These are phyloP conservation scores for Leccinum uliginosum DNA, from an alignment of 768 basidiomycete species.

Conservation along the genomic window DNA sequence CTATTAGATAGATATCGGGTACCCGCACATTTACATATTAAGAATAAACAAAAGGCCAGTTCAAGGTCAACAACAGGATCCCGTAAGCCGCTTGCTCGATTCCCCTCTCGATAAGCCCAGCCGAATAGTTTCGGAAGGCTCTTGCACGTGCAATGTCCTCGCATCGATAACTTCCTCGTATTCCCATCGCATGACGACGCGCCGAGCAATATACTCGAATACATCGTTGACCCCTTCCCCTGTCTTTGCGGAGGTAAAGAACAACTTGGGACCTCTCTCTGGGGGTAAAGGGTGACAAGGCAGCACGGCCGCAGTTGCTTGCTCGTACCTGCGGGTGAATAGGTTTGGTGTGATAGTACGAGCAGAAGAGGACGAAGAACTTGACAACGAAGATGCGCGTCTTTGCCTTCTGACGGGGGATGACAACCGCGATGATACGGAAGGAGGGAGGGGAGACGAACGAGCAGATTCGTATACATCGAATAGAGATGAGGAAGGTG, in stretches of 20 bases:
- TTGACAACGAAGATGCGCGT: constrained; percentile 37
- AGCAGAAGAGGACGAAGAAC: constrained; percentile 34
- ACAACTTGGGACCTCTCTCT: constrained; percentile 57
- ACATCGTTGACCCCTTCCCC: constrained; percentile 67
- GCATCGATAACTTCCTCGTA: constrained; percentile 58
- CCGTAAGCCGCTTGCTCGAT: constrained; percentile 3
- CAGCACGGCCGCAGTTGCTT: constrained; percentile 9
- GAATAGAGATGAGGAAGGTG: constrained; percentile 73
- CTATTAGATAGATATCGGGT: not conserved
- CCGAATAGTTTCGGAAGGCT: constrained; percentile 36
- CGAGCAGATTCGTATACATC: constrained; percentile 59
- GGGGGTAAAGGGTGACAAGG: constrained; percentile 23
- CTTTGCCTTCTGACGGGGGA: constrained; percentile 26
- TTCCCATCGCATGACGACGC: constrained; percentile 63
- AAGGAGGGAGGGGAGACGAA: constrained; percentile 48
- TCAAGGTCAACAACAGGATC: constrained; percentile 18
- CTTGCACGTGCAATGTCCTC: constrained; percentile 37
- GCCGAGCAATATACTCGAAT: constrained; percentile 69
- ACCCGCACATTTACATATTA: constrained; percentile 10
- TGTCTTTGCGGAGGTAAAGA: constrained; percentile 77
- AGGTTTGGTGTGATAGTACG: constrained; percentile 59
- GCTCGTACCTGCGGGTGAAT: constrained; percentile 36
- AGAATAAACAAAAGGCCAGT: constrained; percentile 22
- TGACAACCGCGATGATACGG: constrained; percentile 26
- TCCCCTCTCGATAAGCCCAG: constrained; percentile 24